Conservation (phyloP, 257 asterid genomes). For the Schizonepeta tenuifolia region DNA sequence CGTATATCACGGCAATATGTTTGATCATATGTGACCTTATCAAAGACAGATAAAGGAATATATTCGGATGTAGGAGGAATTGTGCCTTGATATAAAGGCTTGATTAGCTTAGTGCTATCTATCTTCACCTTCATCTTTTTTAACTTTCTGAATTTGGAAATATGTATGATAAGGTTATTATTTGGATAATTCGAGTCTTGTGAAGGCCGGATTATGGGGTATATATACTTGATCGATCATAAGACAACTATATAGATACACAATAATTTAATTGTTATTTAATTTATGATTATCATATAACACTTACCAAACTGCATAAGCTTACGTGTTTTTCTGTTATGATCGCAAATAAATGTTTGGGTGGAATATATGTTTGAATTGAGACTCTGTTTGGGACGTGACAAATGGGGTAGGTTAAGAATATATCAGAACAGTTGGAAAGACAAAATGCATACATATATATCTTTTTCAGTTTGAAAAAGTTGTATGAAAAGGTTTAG, state of each 20-base stretch:
- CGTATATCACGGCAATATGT: conserved; percentile 73
- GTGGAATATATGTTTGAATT: too few species aligned
- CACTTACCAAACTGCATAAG: neutral
- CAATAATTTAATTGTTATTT: too few species aligned
- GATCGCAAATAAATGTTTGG: too few species aligned
- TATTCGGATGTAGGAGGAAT: conserved; percentile 35
- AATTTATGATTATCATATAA: neutral
- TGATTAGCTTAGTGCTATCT: conserved; percentile 15
- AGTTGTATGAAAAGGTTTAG: too few species aligned
- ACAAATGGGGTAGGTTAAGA: neutral
- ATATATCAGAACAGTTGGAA: neutral
- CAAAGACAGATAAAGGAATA: conserved; percentile 63
- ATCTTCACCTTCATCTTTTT: conserved; percentile 33
- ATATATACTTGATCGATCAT: neutral
- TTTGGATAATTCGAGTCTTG: neutral
- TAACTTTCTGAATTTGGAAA: neutral
- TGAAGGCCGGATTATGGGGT: neutral
- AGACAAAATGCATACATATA: too few species aligned
- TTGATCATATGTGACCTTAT: conserved; percentile 58
- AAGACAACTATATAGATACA: too few species aligned
- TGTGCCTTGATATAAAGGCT: conserved; percentile 37
- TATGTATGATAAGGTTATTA: too few species aligned
- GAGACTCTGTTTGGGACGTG: neutral
- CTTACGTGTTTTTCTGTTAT: neutral
- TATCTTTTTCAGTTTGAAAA: too few species aligned